phyloP scores from a whole-genome alignment of 73 alveolate species.

The Paramecium octaurelia region DNA sequence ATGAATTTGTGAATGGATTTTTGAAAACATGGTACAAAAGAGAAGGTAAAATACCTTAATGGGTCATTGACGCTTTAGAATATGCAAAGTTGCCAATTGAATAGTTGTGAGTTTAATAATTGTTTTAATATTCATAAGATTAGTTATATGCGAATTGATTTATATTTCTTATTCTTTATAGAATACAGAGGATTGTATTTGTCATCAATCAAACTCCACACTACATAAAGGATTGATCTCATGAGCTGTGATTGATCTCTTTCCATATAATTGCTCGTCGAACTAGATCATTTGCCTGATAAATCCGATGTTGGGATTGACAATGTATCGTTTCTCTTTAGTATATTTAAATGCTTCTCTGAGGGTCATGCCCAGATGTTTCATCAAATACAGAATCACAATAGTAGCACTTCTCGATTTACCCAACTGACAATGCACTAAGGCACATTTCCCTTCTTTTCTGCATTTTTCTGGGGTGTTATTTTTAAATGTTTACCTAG shows the following conservation, averaged over 20 bases:
- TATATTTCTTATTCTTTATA: neutral
- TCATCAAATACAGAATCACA: neutral
- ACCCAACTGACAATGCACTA: neutral
- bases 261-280: neutral
- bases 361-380: neutral
- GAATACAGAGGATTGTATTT: neutral
- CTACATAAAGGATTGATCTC: neutral
- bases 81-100: neutral
- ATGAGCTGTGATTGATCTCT: neutral
- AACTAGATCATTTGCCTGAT: neutral
- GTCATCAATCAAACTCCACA: neutral
- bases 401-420: neutral
- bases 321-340: neutral
- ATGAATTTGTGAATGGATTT: slow-evolving; percentile 72
- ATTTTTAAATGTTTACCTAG: neutral
- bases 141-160: neutral
- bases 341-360: neutral
- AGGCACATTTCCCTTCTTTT: neutral
- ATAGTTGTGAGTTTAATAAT: neutral
- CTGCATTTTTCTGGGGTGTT: neutral
- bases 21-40: neutral
- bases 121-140: neutral
- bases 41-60: neutral
- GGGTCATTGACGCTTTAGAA: neutral
- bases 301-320: neutral